Percentiles rank a stretch among this genome's conserved stretches.
Evolutionary conservation across 305 asterid genomes (phyloP).

Genomic region (Solanum chacoense): DNA sequence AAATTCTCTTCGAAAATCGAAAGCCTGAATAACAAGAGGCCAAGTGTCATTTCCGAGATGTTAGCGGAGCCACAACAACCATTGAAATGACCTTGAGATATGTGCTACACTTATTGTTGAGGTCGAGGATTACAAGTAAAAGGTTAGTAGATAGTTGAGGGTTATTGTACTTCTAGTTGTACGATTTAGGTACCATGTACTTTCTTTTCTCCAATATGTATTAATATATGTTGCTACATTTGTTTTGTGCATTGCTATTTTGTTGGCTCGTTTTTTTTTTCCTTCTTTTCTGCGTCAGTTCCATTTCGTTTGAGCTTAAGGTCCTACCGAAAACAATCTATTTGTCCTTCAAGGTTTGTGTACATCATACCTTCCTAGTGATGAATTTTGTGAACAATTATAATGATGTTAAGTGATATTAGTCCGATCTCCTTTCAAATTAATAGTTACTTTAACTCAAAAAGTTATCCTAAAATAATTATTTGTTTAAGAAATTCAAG

Average conservation of each 20-base stretch:
- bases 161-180: background rate
- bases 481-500: background rate
- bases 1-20: background rate
- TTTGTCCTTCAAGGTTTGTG: background rate
- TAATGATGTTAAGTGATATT: background rate
- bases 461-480: background rate
- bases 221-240: background rate
- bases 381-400: background rate
- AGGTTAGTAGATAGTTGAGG: background rate
- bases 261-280: background rate
- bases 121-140: background rate
- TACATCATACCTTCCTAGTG: background rate
- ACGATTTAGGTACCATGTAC: background rate
- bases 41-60: background rate
- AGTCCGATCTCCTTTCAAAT: background rate
- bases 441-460: background rate
- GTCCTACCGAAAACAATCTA: background rate
- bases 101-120: background rate
- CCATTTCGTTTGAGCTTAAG: background rate
- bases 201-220: background rate
- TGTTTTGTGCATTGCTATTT: background rate
- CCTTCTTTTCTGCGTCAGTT: background rate
- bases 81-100: background rate
- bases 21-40: background rate
- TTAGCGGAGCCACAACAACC: background rate